Evolutionary conservation across 495 filamentous ascomycete species (phyloP), one percentile per base, ranked within the genome.

Genomic region (Podospora comata): DNA sequence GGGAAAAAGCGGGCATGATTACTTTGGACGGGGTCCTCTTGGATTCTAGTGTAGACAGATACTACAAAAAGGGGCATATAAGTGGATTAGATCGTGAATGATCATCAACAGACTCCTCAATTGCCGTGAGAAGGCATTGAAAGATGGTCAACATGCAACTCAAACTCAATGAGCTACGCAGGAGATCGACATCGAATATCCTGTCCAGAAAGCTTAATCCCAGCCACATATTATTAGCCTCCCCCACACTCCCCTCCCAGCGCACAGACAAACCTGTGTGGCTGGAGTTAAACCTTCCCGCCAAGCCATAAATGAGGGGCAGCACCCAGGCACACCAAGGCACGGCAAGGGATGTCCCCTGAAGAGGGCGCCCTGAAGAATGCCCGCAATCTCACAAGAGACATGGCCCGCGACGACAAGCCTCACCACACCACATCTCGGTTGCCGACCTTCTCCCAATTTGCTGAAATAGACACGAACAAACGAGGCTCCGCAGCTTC

Each of bases 161-260:
- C 23, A 23, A 23, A 23, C 23, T 23, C 23, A 23, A 23, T 23
- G 23, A 23, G 23, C 23, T 23, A 23, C 23, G 23, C 23, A 23
- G 23, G 23, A 23, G 23, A 23, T 23, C 23, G 1, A 23, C 23
- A 23, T 23, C 23, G 23, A 23, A 23, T 23, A 23, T 23, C 23
- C 1, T 1, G 1, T 23, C 23, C 23, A 23, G 23, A 23, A 23
- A 23, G 30, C 30, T 27, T 2, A 70, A 60, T 57, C 67, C 48
- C 69, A 67, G 69, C 69, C 62, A 68, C 65, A 61, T 19, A 20
- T 61, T 61, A 71, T 66, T 65, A 71, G 66, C 69, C 69, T 68
- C 66, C 69, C 65, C 69, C 65, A 60, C 64, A 5, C 61, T 32
- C 30, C 61, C 7, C 30, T 32, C 30, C 30, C 7, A 32, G 30